phyloP scores from a whole-genome alignment of 345 rosid genomes.

The Ceriops zippeliana region DNA sequence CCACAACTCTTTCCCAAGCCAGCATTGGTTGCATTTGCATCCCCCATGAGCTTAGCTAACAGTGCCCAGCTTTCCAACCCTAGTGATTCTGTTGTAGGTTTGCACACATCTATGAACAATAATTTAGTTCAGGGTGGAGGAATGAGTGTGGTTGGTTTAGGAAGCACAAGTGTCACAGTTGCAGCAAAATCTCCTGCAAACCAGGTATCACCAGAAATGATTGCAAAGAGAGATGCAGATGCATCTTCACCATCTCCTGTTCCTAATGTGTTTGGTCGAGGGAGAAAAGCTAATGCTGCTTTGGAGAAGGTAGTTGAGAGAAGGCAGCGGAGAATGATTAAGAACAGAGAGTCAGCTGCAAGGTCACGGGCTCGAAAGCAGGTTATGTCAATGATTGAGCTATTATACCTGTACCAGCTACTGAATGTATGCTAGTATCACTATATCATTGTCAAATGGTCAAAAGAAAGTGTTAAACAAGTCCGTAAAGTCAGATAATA shows the following conservation, averaged over 20 bases:
- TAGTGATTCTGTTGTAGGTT: constrained; percentile 34
- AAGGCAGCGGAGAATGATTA: constrained; percentile 96
- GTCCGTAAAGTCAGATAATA: background rate
- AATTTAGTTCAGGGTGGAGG: constrained; percentile 42
- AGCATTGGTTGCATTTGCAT: constrained; percentile 52
- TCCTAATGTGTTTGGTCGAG: constrained; percentile 72
- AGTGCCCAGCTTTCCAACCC: constrained; percentile 39
- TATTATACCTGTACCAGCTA: constrained; percentile 4
- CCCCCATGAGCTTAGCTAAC: constrained; percentile 38
- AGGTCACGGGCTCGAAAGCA: constrained; percentile 99
- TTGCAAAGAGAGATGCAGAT: constrained; percentile 61
- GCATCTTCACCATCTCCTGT: constrained; percentile 69
- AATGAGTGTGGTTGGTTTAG: constrained; percentile 38
- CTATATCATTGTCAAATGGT: background rate
- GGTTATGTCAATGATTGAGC: constrained; percentile 42
- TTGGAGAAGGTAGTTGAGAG: constrained; percentile 95
- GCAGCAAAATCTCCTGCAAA: constrained; percentile 59
- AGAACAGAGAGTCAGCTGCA: constrained; percentile 98
- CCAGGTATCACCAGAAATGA: constrained; percentile 64
- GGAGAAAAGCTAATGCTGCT: constrained; percentile 54
- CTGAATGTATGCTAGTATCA: background rate
- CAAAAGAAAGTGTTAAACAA: background rate
- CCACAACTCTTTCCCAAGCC: constrained; percentile 70
- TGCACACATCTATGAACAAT: constrained; percentile 39
- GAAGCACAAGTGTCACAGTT: constrained; percentile 31